phyloP scores from a whole-genome alignment of 2,329 filamentous ascomycete genomes.

The Monosporascus sp. region DNA sequence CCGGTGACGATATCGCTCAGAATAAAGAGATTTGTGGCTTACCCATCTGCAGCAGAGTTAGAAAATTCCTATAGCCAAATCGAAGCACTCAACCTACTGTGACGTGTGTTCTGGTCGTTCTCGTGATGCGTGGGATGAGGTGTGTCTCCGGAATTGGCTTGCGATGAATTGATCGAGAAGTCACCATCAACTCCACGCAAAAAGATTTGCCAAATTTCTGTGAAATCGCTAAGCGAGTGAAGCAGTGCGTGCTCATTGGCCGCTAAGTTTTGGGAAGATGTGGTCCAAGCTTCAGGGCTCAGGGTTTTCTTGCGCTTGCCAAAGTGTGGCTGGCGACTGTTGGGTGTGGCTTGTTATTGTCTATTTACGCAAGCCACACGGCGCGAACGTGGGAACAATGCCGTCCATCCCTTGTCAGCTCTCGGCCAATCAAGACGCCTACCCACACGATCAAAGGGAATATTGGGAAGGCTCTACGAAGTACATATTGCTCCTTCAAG shows the following conservation, averaged over 20 bases:
- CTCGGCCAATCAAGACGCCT: no score
- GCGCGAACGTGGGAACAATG: no score
- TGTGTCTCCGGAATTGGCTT: conserved; percentile 17
- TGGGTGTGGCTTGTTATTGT: neutral
- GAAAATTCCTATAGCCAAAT: conserved; percentile 3
- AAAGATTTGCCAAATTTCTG: conserved; percentile 24
- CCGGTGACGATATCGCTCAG: conserved; percentile 12
- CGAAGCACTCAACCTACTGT: conserved; percentile 38
- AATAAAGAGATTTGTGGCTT: conserved; percentile 15
- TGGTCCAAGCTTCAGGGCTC: conserved; percentile 6
- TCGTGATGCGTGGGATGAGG: conserved; percentile 28
- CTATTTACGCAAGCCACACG: neutral
- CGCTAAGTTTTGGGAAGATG: neutral
- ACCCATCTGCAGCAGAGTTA: conserved; percentile 25
- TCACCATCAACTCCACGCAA: conserved; percentile 17
- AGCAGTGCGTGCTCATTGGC: neutral
- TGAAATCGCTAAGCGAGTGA: conserved; percentile 7
- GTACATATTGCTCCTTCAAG: no score
- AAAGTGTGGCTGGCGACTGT: neutral
- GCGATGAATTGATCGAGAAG: conserved; percentile 16
- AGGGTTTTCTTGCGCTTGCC: conserved; percentile 11
- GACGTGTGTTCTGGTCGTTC: conserved; percentile 38
- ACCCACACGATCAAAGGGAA: no score
- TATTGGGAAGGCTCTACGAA: no score
- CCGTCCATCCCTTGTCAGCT: no score